phyloP scores from a whole-genome alignment of 257 asterid genomes.

The Petrea volubilis region DNA sequence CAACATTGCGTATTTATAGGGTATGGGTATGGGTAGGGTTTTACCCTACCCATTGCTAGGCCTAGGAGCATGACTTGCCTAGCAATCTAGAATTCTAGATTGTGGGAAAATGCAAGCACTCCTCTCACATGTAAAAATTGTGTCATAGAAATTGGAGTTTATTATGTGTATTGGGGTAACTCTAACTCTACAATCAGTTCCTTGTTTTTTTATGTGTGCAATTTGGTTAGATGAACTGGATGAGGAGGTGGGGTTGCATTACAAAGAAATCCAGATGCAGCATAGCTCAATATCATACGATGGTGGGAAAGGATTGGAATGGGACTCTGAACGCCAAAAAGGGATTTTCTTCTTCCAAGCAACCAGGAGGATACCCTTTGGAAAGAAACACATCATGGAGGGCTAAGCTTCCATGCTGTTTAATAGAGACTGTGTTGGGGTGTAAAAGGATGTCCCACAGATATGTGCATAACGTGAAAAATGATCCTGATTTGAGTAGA shows the following conservation, averaged over 20 bases:
- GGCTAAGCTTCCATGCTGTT: slow-evolving; percentile 36
- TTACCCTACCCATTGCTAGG: no score
- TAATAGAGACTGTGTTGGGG: slow-evolving; percentile 26
- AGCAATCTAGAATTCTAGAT: neutral
- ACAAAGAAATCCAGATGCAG: slow-evolving; percentile 37
- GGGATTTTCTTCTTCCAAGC: slow-evolving; percentile 28
- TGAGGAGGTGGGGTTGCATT: slow-evolving; percentile 39
- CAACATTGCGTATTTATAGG: no score
- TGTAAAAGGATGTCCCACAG: slow-evolving; percentile 36
- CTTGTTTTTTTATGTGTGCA: slow-evolving; percentile 15
- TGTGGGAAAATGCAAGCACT: slow-evolving; percentile 2
- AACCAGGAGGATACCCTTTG: slow-evolving; percentile 34
- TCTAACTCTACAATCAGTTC: slow-evolving; percentile 13
- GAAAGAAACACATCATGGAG: slow-evolving; percentile 33
- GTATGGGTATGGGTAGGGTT: no score
- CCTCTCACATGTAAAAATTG: neutral
- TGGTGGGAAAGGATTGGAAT: slow-evolving; percentile 31
- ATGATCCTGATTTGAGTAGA: slow-evolving; percentile 62
- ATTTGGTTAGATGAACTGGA: slow-evolving; percentile 58
- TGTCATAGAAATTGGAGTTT: slow-evolving; percentile 2
- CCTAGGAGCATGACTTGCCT: slow-evolving; percentile 8
- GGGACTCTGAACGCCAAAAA: slow-evolving; percentile 28
- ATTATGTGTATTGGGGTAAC: slow-evolving; percentile 7
- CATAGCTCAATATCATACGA: slow-evolving; percentile 21
- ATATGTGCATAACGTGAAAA: slow-evolving; percentile 35